A percentile compares a stretch with the other conserved stretches of the same genome.
Evolutionary conservation across 108 stramenopile species (phyloP).

Genomic region (Bacterosira constricta): DNA sequence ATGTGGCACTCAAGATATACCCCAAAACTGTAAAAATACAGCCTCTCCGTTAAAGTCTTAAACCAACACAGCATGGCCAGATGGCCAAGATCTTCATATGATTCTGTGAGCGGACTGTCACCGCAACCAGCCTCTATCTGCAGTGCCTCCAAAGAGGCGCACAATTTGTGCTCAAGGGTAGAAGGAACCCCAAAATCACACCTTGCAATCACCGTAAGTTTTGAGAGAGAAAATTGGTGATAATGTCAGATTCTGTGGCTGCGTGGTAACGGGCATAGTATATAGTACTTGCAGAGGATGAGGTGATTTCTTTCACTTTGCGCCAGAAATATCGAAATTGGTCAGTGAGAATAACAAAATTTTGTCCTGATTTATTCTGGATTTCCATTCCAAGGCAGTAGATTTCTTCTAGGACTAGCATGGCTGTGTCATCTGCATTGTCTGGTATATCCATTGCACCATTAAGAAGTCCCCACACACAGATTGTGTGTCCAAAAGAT

Average conservation of each 20-base stretch:
- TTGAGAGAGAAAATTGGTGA: neutral
- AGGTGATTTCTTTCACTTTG: neutral
- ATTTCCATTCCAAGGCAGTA: neutral
- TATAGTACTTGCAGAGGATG: too few species aligned
- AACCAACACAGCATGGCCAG: too few species aligned
- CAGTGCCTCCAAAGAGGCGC: too few species aligned
- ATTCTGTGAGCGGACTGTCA: too few species aligned
- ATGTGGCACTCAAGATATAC: too few species aligned
- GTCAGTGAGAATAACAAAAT: neutral
- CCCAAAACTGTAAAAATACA: too few species aligned
- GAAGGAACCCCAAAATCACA: too few species aligned
- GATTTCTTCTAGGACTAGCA: neutral
- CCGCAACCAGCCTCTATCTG: too few species aligned
- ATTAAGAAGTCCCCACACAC: neutral
- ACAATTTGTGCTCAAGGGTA: too few species aligned
- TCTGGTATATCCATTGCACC: neutral
- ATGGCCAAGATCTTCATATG: too few species aligned
- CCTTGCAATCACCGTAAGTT: neutral
- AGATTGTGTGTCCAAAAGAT: neutral
- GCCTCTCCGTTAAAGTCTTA: too few species aligned
- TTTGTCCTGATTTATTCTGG: neutral
- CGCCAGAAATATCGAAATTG: slow-evolving; percentile 5
- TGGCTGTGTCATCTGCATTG: neutral
- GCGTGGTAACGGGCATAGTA: slow-evolving; percentile 13
- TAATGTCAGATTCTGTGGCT: neutral